phyloP scores from a whole-genome alignment of 768 basidiomycete species.

The Tricholoma hemisulphureum region DNA sequence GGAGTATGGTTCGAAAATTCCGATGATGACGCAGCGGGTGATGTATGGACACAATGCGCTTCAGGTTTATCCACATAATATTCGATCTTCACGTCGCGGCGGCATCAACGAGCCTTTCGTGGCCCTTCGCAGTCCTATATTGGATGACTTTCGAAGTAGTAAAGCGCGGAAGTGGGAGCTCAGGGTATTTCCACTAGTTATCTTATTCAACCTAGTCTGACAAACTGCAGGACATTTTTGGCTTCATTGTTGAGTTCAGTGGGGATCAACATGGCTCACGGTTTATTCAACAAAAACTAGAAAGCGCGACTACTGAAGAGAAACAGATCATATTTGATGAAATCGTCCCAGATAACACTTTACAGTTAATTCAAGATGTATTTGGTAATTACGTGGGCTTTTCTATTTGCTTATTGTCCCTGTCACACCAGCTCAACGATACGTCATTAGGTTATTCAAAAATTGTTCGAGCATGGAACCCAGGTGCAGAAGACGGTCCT shows the following conservation, averaged over 20 bases:
- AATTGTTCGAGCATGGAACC: slow-evolving; percentile 86
- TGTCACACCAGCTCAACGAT: not conserved
- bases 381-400: slow-evolving; percentile 91
- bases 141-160: slow-evolving; percentile 85
- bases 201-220: slow-evolving; percentile 12
- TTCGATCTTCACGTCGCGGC: slow-evolving; percentile 46
- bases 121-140: slow-evolving; percentile 61
- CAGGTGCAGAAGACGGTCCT: slow-evolving; percentile 70
- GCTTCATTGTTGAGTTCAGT: slow-evolving; percentile 87
- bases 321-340: slow-evolving; percentile 82
- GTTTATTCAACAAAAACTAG: slow-evolving; percentile 89
- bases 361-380: slow-evolving; percentile 84
- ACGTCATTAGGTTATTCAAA: slow-evolving; percentile 77
- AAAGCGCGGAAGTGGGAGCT: slow-evolving; percentile 82
- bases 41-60: slow-evolving; percentile 44
- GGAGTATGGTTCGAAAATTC: slow-evolving; percentile 50
- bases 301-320: slow-evolving; percentile 74
- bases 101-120: slow-evolving; percentile 35
- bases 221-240: slow-evolving; percentile 71
- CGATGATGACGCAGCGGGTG: slow-evolving; percentile 42
- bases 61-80: slow-evolving; percentile 35
- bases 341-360: slow-evolving; percentile 71
- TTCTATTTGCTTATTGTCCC: not conserved
- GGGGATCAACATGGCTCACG: slow-evolving; percentile 97
- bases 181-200: slow-evolving; percentile 45